Conservation (phyloP, 305 asterid genomes). For the Salvia sclarea region DNA sequence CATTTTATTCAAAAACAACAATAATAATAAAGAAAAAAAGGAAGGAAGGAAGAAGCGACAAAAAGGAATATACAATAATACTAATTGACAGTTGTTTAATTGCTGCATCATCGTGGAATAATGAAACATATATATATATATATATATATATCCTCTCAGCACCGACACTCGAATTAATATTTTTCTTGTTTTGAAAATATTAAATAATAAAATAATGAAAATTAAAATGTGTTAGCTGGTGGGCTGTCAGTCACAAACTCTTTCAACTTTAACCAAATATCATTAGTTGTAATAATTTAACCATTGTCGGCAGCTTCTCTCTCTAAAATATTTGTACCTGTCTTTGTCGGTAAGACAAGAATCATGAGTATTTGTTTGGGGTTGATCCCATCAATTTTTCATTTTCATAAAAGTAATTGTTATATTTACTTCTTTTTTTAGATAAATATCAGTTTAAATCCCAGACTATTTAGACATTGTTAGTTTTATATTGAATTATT, state of each 20-base stretch:
- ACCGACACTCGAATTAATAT: slow-evolving; percentile 33
- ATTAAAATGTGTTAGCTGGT: neutral
- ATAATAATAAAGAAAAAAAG: neutral
- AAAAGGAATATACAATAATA: slow-evolving; percentile 11
- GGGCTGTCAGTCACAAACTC: neutral
- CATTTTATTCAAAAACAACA: no score
- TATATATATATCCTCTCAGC: no score
- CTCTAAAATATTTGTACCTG: neutral
- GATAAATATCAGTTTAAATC: no score
- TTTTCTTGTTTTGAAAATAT: neutral
- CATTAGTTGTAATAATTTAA: slow-evolving; percentile 24
- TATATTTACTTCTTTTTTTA: neutral
- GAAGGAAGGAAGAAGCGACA: neutral
- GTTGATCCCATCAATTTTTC: neutral
- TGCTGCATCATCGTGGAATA: neutral
- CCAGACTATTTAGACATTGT: no score
- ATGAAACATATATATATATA: no score
- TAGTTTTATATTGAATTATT: no score
- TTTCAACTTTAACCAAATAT: neutral
- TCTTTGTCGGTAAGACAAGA: slow-evolving; percentile 1
- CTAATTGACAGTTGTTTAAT: slow-evolving; percentile 19
- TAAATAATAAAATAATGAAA: slow-evolving; percentile 17
- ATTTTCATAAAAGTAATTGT: neutral
- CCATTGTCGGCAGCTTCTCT: neutral
- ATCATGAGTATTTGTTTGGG: neutral